Percentiles rank a stretch among this genome's conserved stretches.
phyloP scores from a whole-genome alignment of 345 rosid species.

The Salix viminalis region DNA sequence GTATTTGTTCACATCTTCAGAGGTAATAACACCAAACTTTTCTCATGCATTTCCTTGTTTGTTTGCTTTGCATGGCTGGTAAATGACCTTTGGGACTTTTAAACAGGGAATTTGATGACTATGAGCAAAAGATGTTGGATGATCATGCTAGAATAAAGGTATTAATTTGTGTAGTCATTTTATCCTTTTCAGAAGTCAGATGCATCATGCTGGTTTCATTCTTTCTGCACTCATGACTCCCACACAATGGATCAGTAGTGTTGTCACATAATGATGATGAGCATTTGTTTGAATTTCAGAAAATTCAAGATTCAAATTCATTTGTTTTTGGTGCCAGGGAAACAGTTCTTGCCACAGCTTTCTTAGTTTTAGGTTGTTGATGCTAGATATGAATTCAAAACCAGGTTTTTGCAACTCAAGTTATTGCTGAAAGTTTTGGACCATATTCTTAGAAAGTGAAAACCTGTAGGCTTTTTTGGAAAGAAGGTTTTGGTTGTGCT shows the following conservation, averaged over 20 bases:
- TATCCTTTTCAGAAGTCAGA: not conserved
- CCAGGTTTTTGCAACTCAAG: not conserved
- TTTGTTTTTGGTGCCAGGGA: not conserved
- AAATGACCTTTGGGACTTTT: constrained; percentile 22
- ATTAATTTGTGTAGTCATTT: constrained; percentile 8
- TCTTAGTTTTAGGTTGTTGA: not conserved
- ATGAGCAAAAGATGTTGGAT: constrained; percentile 42
- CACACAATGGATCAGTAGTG: not conserved
- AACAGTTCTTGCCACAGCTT: not conserved
- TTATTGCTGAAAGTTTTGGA: not conserved
- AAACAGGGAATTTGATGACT: constrained; percentile 51
- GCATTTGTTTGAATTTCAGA: not conserved
- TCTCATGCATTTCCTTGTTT: not conserved
- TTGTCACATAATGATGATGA: constrained; percentile 9
- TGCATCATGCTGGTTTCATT: not conserved
- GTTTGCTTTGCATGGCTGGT: constrained; percentile 1
- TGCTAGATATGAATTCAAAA: not conserved
- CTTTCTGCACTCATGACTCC: not conserved
- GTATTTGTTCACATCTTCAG: too few species aligned
- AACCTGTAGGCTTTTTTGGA: not conserved
- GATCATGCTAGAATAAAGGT: constrained; percentile 56
- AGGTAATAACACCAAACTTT: constrained; percentile 39
- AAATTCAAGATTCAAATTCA: not conserved
- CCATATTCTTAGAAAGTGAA: not conserved
- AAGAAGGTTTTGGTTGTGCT: not conserved